Evolutionary conservation across 2,329 filamentous ascomycete genomes (phyloP), one percentile per base, ranked within the genome.

Genomic region (Fusarium albosuccineum): DNA sequence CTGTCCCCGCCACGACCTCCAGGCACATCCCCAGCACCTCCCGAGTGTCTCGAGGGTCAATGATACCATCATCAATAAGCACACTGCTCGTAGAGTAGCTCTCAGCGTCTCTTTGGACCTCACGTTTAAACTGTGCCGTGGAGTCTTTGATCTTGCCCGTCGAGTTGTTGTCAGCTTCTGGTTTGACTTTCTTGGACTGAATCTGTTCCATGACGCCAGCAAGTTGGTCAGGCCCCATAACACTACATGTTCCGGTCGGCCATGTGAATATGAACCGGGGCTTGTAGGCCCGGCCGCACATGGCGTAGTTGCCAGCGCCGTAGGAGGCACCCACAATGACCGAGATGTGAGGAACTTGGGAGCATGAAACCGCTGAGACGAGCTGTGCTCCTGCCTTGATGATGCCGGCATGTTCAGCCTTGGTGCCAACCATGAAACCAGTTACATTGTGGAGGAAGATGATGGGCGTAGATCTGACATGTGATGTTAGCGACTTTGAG

Each of bases 401-500:
- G 62, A 83, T 81, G 5, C 75, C 79, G 0, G 76, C 76, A 50
- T 79, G 79, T 52, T 83, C 82, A 5, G 81, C 78, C 58, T 81
- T 81, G 6, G 77, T 66, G 4, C 82, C 82, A 4, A 83, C 81
- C 81, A 83, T 83, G 71, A 83, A 83, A 1, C 81, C 81, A 0
- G 82, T 83, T 1, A 83, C 81, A 42, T 83, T 83, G 67, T 83
- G 81, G 0, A 83, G 68, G 70, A 82, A 83, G 6, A 83, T 70
- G 13, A 83, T 82, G 0, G 81, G 81, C 0, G 67, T 76, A 27
- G 74, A 74, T 57, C 78, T 72, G 8, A 5, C 71, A 71, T 5
- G 65, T 62, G 33, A 14, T 1, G 46, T 49, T 9, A 49, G 46
- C 2, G 7, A 2, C 13, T 7, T 16, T 6, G 7, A 10, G 30